Conservation (phyloP, 228 moss, liverwort and hornwort genomes). For the Sphagnum magellanicum region DNA sequence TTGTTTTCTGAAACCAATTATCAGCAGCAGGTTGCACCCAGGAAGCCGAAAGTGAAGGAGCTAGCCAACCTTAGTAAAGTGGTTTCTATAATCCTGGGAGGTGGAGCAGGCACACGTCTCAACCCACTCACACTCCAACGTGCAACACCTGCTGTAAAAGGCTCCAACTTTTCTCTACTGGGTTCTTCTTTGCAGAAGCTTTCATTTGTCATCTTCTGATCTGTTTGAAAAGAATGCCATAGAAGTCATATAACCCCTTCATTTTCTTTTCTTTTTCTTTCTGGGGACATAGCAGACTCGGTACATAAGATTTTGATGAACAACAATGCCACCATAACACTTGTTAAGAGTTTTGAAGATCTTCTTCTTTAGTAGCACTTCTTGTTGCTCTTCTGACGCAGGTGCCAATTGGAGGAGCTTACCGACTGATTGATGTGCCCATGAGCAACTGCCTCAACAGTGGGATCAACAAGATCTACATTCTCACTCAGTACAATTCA, state of each 20-base stretch:
- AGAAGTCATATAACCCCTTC: neutral
- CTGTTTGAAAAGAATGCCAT: neutral
- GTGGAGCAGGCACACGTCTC: conserved; percentile 78
- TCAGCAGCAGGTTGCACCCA: neutral
- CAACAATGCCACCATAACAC: no score
- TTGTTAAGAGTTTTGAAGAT: neutral
- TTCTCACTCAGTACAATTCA: conserved; percentile 60
- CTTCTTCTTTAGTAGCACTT: neutral
- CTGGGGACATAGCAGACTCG: neutral
- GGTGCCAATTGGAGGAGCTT: conserved; percentile 61
- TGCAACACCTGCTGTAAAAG: conserved; percentile 71
- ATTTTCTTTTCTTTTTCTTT: neutral
- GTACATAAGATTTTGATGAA: neutral
- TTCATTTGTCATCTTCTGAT: no score
- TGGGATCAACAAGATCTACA: conserved; percentile 61
- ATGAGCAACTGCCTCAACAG: conserved; percentile 74
- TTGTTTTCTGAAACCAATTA: neutral
- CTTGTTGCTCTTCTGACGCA: neutral
- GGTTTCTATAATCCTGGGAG: conserved; percentile 69
- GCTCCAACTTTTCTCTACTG: neutral
- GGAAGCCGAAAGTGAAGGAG: conserved; percentile 11
- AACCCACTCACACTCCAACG: conserved; percentile 71
- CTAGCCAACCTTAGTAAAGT: conserved; percentile 73
- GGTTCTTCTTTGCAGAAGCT: neutral
- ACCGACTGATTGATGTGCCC: conserved; percentile 58